These are phyloP conservation scores for Prunus mume DNA, from an alignment of 306 rosid genomes.

Conservation along the genomic window DNA sequence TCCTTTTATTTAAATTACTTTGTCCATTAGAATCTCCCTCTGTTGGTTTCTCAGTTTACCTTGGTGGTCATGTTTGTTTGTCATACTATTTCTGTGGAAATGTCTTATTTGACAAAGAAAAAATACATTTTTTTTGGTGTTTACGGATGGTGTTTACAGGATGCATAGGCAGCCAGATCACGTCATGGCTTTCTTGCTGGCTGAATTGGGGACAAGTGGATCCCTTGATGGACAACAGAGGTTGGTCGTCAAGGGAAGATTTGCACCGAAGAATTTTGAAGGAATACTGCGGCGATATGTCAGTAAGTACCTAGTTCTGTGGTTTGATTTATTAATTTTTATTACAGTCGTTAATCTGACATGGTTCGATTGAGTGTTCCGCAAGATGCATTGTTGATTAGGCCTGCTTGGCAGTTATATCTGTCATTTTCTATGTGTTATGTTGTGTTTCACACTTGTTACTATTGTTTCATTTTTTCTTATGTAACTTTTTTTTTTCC, in stretches of 20 bases:
- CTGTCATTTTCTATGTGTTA: not conserved
- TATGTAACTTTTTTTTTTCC: slow-evolving; percentile 5
- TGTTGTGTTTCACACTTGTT: not conserved
- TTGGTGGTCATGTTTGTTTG: not conserved
- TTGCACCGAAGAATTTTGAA: slow-evolving; percentile 94
- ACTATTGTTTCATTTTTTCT: not conserved
- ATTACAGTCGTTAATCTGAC: not conserved
- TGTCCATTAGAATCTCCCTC: not conserved
- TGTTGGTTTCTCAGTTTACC: not conserved
- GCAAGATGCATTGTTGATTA: not conserved
- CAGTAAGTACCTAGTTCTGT: slow-evolving; percentile 50
- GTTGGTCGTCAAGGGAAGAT: slow-evolving; percentile 94
- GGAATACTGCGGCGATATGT: slow-evolving; percentile 91
- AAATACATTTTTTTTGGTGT: no score
- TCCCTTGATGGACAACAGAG: slow-evolving; percentile 97
- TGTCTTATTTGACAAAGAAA: not conserved
- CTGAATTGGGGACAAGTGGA: slow-evolving; percentile 95
- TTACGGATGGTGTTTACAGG: slow-evolving; percentile 26
- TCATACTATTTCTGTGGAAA: not conserved
- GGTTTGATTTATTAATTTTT: not conserved
- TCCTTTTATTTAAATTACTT: not conserved
- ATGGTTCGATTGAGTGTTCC: not conserved
- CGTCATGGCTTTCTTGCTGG: slow-evolving; percentile 91
- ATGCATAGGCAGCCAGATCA: slow-evolving; percentile 99
- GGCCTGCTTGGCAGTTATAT: not conserved